phyloP scores from a whole-genome alignment of 202 grass and related monocot species.

The Schoenoplectus triqueter region DNA sequence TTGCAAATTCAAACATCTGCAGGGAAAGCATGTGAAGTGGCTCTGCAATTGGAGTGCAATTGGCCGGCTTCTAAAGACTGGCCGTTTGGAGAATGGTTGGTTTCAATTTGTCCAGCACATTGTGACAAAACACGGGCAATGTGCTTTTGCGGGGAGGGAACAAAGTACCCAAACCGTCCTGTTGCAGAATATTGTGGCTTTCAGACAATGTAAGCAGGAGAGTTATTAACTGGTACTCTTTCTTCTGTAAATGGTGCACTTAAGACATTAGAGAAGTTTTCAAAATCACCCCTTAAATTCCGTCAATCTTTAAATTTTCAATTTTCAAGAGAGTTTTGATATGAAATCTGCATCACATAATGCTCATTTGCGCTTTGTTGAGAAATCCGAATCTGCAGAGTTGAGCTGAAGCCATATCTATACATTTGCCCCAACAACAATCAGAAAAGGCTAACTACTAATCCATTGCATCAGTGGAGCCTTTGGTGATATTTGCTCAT shows the following conservation, averaged over 20 bases:
- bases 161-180: conserved; percentile 87
- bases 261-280: not conserved
- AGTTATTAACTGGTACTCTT: conserved; percentile 16
- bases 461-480: not conserved
- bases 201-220: conserved; percentile 67
- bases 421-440: conserved; percentile 15
- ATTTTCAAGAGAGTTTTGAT: not conserved
- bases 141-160: conserved; percentile 93
- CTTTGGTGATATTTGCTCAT: conserved; percentile 33
- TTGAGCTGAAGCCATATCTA: not conserved
- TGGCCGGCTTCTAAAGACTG: conserved; percentile 56
- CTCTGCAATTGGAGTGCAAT: conserved; percentile 72
- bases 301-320: not conserved
- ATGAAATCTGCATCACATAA: not conserved
- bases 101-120: conserved; percentile 78
- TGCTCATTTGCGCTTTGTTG: not conserved
- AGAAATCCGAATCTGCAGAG: not conserved
- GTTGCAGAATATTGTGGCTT: conserved; percentile 89
- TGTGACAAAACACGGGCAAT: conserved; percentile 91
- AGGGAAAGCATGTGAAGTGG: conserved; percentile 77
- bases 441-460: not conserved
- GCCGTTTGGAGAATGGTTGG: conserved; percentile 66
- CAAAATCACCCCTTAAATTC: not conserved
- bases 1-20: not conserved
- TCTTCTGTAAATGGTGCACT: not conserved